phyloP scores from a whole-genome alignment of 2,329 filamentous ascomycete species.

The Paecilomyces formosus region DNA sequence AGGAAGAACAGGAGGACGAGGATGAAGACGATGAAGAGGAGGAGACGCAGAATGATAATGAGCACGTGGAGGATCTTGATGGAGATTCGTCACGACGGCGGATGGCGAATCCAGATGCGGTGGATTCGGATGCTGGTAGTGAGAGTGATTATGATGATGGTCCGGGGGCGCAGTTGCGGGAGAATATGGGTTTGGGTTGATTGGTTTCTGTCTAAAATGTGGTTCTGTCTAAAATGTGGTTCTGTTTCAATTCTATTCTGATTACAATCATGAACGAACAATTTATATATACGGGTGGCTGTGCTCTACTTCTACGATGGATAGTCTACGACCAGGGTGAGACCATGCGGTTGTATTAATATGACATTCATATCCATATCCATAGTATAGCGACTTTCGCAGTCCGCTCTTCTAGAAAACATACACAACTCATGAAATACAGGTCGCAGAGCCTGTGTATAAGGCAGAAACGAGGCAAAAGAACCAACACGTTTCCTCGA shows the following conservation, averaged over 20 bases:
- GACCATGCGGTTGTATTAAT: not conserved
- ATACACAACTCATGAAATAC: not conserved
- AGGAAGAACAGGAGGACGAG: constrained; percentile 8
- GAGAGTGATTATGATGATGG: constrained; percentile 7
- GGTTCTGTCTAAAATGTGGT: not conserved
- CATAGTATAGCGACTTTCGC: not conserved
- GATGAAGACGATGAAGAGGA: constrained; percentile 16
- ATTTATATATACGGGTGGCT: not conserved
- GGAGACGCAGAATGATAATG: constrained; percentile 22
- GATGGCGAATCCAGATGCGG: not conserved
- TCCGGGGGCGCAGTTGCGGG: constrained; percentile 8
- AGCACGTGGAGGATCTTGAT: constrained; percentile 32
- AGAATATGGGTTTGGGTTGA: constrained; percentile 7
- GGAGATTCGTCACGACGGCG: constrained; percentile 6
- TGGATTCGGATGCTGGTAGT: not conserved
- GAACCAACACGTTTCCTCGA: not conserved
- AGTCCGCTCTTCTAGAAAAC: not conserved
- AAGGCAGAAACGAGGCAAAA: not conserved
- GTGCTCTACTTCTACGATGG: not conserved
- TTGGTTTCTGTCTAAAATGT: not conserved
- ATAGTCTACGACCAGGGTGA: not conserved
- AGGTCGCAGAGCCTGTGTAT: not conserved
- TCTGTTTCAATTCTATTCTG: not conserved
- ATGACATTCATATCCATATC: not conserved
- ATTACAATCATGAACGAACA: not conserved